Evolutionary conservation across 2,329 filamentous ascomycete genomes (phyloP).

Genomic region (Xylariaceae sp.): DNA sequence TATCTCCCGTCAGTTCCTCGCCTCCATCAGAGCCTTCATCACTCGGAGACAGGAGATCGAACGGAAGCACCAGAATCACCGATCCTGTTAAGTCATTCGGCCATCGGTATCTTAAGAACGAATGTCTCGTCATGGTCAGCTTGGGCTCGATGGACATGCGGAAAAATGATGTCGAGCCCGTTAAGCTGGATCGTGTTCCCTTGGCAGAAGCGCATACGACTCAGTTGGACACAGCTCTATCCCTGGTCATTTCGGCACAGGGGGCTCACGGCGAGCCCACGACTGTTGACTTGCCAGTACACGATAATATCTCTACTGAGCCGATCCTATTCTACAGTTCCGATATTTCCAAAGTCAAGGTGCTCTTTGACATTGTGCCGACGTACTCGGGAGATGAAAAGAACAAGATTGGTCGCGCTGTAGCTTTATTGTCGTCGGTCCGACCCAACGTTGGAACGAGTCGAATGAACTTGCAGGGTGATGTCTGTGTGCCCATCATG

Average conservation of each 20-base stretch:
- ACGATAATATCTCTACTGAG: slow-evolving; percentile 89
- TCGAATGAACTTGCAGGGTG: slow-evolving; percentile 86
- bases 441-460: slow-evolving; percentile 77
- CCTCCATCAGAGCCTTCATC: slow-evolving; percentile 53
- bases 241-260: slow-evolving; percentile 80
- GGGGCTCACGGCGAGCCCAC: slow-evolving; percentile 83
- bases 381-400: slow-evolving; percentile 90
- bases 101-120: slow-evolving; percentile 85
- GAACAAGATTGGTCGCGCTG: slow-evolving; percentile 80
- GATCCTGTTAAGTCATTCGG: slow-evolving; percentile 94
- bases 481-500: slow-evolving; percentile 86
- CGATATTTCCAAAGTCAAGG: slow-evolving; percentile 74
- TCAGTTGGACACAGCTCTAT: slow-evolving; percentile 88
- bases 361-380: slow-evolving; percentile 91
- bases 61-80: slow-evolving; percentile 46
- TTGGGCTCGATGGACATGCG: slow-evolving; percentile 92
- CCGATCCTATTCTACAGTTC: slow-evolving; percentile 82
- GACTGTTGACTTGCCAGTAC: slow-evolving; percentile 85
- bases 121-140: slow-evolving; percentile 86
- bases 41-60: slow-evolving; percentile 54
- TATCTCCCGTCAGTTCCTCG: slow-evolving; percentile 28
- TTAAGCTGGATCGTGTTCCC: slow-evolving; percentile 83
- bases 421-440: slow-evolving; percentile 80
- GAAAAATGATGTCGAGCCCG: slow-evolving; percentile 65
- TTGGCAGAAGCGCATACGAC: slow-evolving; percentile 84